Percentiles rank a stretch among this genome's conserved stretches.
Evolutionary conservation across 108 stramenopile genomes (phyloP).

Genomic region (Stephanodiscus triporus): DNA sequence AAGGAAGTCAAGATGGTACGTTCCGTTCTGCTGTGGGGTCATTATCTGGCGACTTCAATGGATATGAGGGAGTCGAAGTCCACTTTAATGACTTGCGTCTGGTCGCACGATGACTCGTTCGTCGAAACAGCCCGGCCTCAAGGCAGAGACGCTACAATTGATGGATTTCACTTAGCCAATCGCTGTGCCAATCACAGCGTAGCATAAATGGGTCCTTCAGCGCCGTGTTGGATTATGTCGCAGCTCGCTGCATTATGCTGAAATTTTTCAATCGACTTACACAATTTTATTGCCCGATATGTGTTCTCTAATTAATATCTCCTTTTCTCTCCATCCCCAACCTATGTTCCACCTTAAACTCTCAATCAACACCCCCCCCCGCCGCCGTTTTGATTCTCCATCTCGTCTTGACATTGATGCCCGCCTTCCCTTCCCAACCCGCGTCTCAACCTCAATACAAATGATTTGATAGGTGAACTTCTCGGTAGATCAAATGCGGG

Average conservation of each 20-base stretch:
- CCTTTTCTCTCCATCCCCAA: background rate
- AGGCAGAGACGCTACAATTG: background rate
- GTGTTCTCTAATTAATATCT: background rate
- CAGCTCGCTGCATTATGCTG: background rate
- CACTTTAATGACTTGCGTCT: background rate
- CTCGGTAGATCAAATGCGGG: constrained; percentile 98
- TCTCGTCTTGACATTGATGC: background rate
- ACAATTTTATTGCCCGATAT: background rate
- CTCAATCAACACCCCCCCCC: too few relatives aligned
- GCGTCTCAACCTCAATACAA: background rate
- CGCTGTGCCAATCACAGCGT: background rate
- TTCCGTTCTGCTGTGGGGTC: background rate
- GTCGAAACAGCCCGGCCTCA: background rate
- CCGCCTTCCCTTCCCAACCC: background rate
- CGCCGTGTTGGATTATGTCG: background rate
- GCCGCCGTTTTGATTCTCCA: too few relatives aligned
- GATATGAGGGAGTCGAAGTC: background rate
- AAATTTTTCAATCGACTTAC: background rate
- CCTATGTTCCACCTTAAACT: too few relatives aligned
- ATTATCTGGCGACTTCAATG: background rate
- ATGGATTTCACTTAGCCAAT: background rate
- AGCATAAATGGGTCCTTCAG: background rate
- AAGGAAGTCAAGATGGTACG: constrained; percentile 10
- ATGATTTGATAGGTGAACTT: constrained; percentile 92
- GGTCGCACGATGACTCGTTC: background rate